A percentile compares a stretch with the other conserved stretches of the same genome.
Conservation (phyloP, 192 early-diverging fungal genomes). For the Entomortierella parvispora region DNA sequence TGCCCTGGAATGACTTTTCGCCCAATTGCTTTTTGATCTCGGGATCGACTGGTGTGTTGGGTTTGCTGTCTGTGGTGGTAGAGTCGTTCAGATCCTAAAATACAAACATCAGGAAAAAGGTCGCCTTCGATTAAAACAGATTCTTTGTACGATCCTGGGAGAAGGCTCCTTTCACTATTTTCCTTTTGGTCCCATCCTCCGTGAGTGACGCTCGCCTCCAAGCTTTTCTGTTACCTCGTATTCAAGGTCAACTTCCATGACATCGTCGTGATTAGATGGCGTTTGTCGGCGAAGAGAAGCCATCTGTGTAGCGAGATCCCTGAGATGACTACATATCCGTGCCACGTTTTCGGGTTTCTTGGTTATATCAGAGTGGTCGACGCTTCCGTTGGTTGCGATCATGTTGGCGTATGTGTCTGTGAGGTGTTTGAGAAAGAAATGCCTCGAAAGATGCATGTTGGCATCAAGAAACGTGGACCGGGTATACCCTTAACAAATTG, state of each 20-base stretch:
- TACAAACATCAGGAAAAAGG: too few relatives aligned
- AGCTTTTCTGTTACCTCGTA: conserved; percentile 9
- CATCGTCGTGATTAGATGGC: conserved; percentile 1
- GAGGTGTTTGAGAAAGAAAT: too few relatives aligned
- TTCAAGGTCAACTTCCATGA: conserved; percentile 36
- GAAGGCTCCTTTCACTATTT: too few relatives aligned
- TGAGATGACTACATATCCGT: conserved; percentile 20
- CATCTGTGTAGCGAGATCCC: conserved; percentile 26
- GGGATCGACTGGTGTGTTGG: not conserved
- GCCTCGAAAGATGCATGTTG: too few relatives aligned
- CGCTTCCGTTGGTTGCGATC: conserved; percentile 1
- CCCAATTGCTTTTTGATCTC: not conserved
- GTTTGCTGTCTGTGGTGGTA: not conserved
- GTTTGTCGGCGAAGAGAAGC: conserved; percentile 8
- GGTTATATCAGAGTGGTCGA: not conserved
- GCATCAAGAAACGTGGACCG: too few relatives aligned
- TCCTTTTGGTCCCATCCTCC: not conserved
- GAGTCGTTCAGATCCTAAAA: too few relatives aligned
- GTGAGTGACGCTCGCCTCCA: not conserved
- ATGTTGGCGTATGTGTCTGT: conserved; percentile 2
- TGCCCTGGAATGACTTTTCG: conserved; percentile 3
- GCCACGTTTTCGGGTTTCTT: conserved; percentile 19
- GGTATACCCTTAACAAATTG: too few relatives aligned
- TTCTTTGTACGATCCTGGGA: too few relatives aligned
- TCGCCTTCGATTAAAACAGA: too few relatives aligned